Evolutionary conservation across 495 filamentous ascomycete genomes (phyloP).

Genomic region (Gamarada debralockiae): DNA sequence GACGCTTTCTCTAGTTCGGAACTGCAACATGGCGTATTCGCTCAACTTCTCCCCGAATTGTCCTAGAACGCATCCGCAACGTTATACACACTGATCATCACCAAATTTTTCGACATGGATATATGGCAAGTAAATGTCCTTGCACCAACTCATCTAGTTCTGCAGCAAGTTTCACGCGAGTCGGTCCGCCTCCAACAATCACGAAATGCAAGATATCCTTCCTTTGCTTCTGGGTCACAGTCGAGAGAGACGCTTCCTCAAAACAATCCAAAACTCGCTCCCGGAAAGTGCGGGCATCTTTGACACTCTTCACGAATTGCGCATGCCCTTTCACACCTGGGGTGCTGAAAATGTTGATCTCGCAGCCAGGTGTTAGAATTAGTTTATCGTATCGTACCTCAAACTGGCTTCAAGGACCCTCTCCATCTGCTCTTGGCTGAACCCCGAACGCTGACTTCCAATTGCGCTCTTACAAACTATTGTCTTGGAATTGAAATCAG

Average conservation of each 20-base stretch:
- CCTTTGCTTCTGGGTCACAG: slow-evolving; percentile 48
- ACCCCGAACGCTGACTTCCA: too few relatives aligned
- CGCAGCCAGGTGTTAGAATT: slow-evolving; percentile 71
- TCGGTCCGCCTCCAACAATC: slow-evolving; percentile 82
- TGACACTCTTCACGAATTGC: slow-evolving; percentile 78
- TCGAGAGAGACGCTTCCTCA: slow-evolving; percentile 10
- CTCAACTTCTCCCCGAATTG: slow-evolving; percentile 26
- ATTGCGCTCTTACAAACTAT: too few relatives aligned
- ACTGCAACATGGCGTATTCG: slow-evolving; percentile 26
- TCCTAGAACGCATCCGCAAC: slow-evolving; percentile 26
- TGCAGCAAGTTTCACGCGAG: slow-evolving; percentile 81
- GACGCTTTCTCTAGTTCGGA: slow-evolving; percentile 20
- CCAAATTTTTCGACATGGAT: slow-evolving; percentile 22
- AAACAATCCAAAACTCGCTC: slow-evolving; percentile 8
- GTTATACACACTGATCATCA: slow-evolving; percentile 29
- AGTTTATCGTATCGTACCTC: slow-evolving; percentile 72
- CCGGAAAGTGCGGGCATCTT: slow-evolving; percentile 67
- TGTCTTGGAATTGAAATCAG: slow-evolving; percentile 66
- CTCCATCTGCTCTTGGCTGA: slow-evolving; percentile 58
- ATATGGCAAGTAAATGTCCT: slow-evolving; percentile 12
- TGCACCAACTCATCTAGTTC: slow-evolving; percentile 70
- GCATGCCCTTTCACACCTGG: slow-evolving; percentile 76
- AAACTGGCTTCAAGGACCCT: slow-evolving; percentile 38
- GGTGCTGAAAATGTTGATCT: slow-evolving; percentile 74
- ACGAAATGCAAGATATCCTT: slow-evolving; percentile 72